phyloP scores from a whole-genome alignment of 148 eudicot genomes.

The Pharnaceum exiguum region DNA sequence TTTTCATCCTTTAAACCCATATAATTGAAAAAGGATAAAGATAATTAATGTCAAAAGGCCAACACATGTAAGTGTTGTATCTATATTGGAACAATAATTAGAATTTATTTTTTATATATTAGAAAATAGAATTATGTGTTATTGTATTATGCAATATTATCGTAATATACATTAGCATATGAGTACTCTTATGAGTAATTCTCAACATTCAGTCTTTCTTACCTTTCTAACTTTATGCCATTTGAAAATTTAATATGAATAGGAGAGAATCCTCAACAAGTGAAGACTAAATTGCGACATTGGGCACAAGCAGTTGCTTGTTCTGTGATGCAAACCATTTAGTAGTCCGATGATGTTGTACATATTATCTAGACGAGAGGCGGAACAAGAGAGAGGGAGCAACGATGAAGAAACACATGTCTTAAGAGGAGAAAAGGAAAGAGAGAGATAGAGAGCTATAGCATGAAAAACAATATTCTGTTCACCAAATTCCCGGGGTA shows the following conservation, averaged over 20 bases:
- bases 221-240: too few species aligned
- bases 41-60: too few species aligned
- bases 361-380: background rate
- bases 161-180: background rate
- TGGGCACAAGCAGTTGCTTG: slow-evolving; percentile 92
- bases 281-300: slow-evolving; percentile 68
- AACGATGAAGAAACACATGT: too few species aligned
- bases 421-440: background rate
- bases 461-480: too few species aligned
- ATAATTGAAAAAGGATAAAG: too few species aligned
- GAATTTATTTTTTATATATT: too few species aligned
- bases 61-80: too few species aligned
- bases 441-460: background rate
- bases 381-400: background rate
- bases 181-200: background rate
- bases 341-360: slow-evolving; percentile 15
- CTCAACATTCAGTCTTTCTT: too few species aligned
- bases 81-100: too few species aligned
- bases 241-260: slow-evolving; percentile 7
- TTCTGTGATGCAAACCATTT: slow-evolving; percentile 59
- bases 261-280: slow-evolving; percentile 78
- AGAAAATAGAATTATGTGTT: too few species aligned
- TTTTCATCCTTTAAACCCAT: too few species aligned
- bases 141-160: too few species aligned
- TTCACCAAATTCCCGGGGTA: slow-evolving; percentile 3